Evolutionary conservation across 2,329 filamentous ascomycete species (phyloP), one percentile per base, ranked within the genome.

Genomic region (Talaromyces islandicus): DNA sequence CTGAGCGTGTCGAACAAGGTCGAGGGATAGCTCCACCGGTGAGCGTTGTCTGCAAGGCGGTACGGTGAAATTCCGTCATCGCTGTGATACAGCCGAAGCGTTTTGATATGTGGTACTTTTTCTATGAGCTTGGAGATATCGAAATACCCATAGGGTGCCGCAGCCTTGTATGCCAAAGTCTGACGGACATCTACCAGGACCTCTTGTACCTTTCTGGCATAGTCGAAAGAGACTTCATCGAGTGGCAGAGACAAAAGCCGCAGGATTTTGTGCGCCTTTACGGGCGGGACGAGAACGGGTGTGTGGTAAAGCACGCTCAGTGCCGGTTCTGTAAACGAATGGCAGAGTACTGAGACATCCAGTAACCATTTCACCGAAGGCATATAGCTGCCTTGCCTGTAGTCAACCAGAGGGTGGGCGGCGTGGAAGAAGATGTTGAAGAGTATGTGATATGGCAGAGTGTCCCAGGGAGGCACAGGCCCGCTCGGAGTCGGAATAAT

Each of bases 301-400:
- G 80, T 84, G 53, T 82, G 80, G 70, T 94, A 94, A 5, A 95
- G 78, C 1, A 85, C 87, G 5, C 86, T 86, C 56, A 94, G 74
- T 1, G 89, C 89, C 5, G 91, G 88, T 66, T 92, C 90, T 0
- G 83, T 77, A 60, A 92, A 91, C 2, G 80, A 72, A 56, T 80
- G 83, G 65, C 88, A 92, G 17, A 85, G 76, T 1, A 81, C 79
- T 38, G 88, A 85, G 51, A 83, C 77, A n/a, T 80, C 78, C 10
- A 88, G 73, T 7, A 95, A 82, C 88, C 88, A 91, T 61, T 69
- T 69, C 10, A 67, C 68, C 1, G 73, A 71, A 38, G 63, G 62
- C 17, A 66, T 63, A 35, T 70, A 67, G 12, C 54, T 63, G 5
- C 59, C 62, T 14, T 63, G 62, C n/a, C 64, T 65, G 54, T 71